Evolutionary conservation across 73 alveolate genomes (phyloP).

Genomic region (Diophrys appendiculata): DNA sequence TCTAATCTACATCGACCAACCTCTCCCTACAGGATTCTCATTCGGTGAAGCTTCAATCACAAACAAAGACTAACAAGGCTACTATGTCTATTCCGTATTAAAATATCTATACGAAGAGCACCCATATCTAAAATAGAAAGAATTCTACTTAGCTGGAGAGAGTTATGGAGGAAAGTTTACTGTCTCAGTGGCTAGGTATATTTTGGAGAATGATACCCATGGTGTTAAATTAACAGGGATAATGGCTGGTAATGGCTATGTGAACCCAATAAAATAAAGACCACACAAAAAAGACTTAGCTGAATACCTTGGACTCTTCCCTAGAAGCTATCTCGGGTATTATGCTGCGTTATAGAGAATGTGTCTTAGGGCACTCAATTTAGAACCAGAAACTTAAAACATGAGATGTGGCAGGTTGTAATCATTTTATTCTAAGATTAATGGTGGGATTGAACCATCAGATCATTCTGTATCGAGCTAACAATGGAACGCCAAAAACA

Average conservation of each 20-base stretch:
- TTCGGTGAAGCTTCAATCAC: background rate
- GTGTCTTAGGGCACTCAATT: background rate
- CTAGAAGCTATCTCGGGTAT: background rate
- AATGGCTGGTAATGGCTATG: background rate
- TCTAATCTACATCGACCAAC: background rate
- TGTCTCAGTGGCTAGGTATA: background rate
- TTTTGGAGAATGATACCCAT: background rate
- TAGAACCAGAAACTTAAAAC: background rate
- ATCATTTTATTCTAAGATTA: background rate
- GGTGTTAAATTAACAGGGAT: background rate
- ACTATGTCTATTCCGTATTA: background rate
- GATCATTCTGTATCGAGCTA: background rate
- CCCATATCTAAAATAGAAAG: background rate
- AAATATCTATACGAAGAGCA: background rate
- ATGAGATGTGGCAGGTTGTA: background rate
- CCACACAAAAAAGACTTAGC: background rate
- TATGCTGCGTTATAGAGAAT: background rate
- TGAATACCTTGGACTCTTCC: background rate
- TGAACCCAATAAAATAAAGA: background rate
- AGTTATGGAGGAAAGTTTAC: background rate
- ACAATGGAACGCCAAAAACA: background rate
- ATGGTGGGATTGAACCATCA: background rate
- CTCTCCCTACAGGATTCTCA: background rate
- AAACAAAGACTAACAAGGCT: background rate
- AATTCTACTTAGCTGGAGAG: background rate